Percentiles rank a stretch among this genome's conserved stretches.
Conservation (phyloP, 192 early-diverging fungal species). For the Podila verticillata region DNA sequence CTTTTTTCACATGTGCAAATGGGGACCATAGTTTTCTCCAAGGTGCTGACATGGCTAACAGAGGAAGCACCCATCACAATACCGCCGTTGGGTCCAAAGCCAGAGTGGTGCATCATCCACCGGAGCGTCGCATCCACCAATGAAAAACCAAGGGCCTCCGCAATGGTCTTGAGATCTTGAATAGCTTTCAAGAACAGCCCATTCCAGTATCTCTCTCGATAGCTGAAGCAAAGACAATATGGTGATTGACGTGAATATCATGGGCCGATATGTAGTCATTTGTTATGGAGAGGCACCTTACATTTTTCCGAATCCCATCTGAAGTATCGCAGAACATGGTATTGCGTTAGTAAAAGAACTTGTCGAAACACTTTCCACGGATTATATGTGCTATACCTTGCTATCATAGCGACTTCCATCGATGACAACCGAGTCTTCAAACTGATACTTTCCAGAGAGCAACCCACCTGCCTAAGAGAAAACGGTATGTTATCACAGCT, state of each 20-base stretch:
- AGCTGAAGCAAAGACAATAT: no score
- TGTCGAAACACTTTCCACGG: no score
- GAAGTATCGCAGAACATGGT: no score
- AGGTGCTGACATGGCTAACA: constrained; percentile 34
- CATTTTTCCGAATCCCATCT: no score
- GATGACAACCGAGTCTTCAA: constrained; percentile 6
- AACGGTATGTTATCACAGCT: background rate
- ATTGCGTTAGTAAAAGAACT: no score
- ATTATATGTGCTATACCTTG: constrained; percentile 1
- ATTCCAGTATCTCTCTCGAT: constrained; percentile 50
- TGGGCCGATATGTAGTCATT: no score
- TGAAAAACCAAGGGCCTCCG: constrained; percentile 22
- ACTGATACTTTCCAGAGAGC: constrained; percentile 27
- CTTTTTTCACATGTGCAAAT: no score
- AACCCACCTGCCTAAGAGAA: constrained; percentile 28
- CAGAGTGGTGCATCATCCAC: constrained; percentile 57
- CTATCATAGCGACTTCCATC: constrained; percentile 17
- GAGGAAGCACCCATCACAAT: constrained; percentile 55
- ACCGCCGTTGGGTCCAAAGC: constrained; percentile 30
- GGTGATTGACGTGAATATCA: no score
- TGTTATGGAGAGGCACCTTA: no score
- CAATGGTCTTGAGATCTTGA: constrained; percentile 38
- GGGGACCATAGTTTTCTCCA: no score
- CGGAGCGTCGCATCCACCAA: constrained; percentile 45
- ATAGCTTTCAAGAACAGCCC: constrained; percentile 62